Evolutionary conservation across 768 basidiomycete genomes (phyloP).

Genomic region (Agrocybe chaxingu): DNA sequence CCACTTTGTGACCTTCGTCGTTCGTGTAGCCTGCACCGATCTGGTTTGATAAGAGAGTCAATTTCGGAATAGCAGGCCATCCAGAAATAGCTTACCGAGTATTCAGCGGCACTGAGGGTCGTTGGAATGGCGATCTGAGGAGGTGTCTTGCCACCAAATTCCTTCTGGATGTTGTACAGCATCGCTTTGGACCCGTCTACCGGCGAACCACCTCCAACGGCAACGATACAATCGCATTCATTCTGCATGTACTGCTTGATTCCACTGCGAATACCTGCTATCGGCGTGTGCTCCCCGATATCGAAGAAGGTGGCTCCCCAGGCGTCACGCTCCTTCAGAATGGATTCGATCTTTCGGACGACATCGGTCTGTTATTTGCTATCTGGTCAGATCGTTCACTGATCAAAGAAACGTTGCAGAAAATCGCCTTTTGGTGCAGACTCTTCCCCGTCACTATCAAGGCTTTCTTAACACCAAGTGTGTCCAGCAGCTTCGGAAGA

Average conservation of each 20-base stretch:
- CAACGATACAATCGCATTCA: constrained; percentile 65
- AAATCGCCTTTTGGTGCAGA: constrained; percentile 56
- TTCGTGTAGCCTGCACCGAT: constrained; percentile 68
- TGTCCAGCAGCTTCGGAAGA: constrained; percentile 57
- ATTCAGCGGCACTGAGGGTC: constrained; percentile 77
- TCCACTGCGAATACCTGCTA: constrained; percentile 60
- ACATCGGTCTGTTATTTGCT: constrained; percentile 49
- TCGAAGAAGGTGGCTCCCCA: constrained; percentile 68
- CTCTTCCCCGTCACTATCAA: constrained; percentile 72
- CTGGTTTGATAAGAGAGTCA: constrained; percentile 26
- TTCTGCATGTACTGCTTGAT: constrained; percentile 51
- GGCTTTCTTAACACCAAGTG: constrained; percentile 57
- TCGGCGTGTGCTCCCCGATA: constrained; percentile 71
- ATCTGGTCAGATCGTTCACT: not conserved
- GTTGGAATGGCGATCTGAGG: constrained; percentile 81
- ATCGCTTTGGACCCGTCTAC: constrained; percentile 78
- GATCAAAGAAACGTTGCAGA: constrained; percentile 4
- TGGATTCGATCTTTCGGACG: constrained; percentile 48
- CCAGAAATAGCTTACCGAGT: constrained; percentile 41
- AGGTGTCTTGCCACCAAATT: constrained; percentile 47
- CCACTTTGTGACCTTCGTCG: constrained; percentile 64
- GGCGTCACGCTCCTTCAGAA: constrained; percentile 55
- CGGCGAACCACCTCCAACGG: constrained; percentile 79
- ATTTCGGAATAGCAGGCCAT: not conserved
- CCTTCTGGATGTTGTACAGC: constrained; percentile 57